These are phyloP conservation scores for Aspergillus amoenus DNA, from an alignment of 2,329 filamentous ascomycete species.

Conservation along the genomic window DNA sequence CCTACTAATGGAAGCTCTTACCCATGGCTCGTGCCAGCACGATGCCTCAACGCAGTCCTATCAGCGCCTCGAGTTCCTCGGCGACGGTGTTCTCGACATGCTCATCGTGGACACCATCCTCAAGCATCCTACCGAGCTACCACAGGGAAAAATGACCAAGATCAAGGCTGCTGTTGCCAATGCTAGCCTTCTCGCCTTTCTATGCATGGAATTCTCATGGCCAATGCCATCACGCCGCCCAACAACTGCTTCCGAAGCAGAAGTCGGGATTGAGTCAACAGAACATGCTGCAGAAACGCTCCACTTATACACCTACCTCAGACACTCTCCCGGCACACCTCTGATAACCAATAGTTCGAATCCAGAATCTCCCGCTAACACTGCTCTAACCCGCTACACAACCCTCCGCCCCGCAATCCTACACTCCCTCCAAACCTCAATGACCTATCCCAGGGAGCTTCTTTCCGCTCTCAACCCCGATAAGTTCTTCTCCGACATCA, in stretches of 20 bases:
- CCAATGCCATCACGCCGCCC: neutral
- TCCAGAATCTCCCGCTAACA: neutral
- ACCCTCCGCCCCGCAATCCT: conserved; percentile 53
- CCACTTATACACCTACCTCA: conserved; percentile 70
- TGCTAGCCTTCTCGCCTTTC: conserved; percentile 73
- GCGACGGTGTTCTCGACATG: conserved; percentile 80
- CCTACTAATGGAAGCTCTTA: conserved; percentile 75
- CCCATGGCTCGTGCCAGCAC: conserved; percentile 65
- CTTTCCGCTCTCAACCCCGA: conserved; percentile 64
- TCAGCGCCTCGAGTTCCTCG: conserved; percentile 83
- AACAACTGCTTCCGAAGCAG: conserved; percentile 5
- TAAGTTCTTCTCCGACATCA: conserved; percentile 81
- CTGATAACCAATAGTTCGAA: conserved; percentile 12
- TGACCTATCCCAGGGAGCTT: conserved; percentile 72
- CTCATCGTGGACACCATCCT: conserved; percentile 59
- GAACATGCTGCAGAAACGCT: conserved; percentile 25
- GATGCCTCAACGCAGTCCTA: conserved; percentile 56
- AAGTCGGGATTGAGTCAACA: conserved; percentile 23
- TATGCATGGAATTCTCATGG: conserved; percentile 59
- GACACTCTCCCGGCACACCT: conserved; percentile 31
- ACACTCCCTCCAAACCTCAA: conserved; percentile 30
- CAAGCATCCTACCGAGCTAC: conserved; percentile 37
- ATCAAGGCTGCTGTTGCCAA: conserved; percentile 77
- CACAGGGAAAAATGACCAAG: conserved; percentile 68
- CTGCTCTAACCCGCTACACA: conserved; percentile 42